These are phyloP conservation scores for Leucosporidium scottii DNA, from an alignment of 768 basidiomycete genomes.

Conservation along the genomic window DNA sequence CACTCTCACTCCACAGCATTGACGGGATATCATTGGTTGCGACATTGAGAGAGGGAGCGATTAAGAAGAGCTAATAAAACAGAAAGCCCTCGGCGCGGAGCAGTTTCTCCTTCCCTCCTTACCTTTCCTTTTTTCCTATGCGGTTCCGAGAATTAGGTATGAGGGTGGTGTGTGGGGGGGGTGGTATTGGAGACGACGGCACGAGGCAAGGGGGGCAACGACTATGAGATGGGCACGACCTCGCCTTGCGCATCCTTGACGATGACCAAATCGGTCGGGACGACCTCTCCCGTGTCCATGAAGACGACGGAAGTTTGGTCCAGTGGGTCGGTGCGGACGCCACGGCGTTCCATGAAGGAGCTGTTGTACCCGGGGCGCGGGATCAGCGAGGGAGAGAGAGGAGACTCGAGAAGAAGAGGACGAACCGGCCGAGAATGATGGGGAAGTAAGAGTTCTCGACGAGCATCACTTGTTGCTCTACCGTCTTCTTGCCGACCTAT, in stretches of 20 bases:
- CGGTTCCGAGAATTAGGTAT: too few relatives aligned
- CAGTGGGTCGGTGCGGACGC: conserved; percentile 68
- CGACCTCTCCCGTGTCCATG: conserved; percentile 57
- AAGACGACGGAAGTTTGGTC: conserved; percentile 88
- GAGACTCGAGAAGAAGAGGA: not conserved
- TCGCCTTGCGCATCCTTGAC: conserved; percentile 32
- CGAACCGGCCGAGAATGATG: conserved; percentile 80
- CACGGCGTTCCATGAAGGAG: conserved; percentile 53
- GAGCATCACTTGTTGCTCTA: conserved; percentile 61
- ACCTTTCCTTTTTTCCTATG: too few relatives aligned
- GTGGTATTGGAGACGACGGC: too few relatives aligned
- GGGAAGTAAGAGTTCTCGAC: conserved; percentile 95
- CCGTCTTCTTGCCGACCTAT: conserved; percentile 42
- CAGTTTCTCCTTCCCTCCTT: too few relatives aligned
- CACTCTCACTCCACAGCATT: too few relatives aligned
- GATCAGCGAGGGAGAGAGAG: not conserved
- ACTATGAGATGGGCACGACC: conserved; percentile 30
- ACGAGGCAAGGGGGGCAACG: too few relatives aligned
- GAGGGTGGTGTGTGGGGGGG: too few relatives aligned
- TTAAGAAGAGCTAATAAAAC: too few relatives aligned
- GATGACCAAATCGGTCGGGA: conserved; percentile 37
- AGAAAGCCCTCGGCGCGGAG: too few relatives aligned
- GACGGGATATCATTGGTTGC: too few relatives aligned
- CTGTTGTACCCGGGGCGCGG: too few relatives aligned
- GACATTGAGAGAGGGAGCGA: too few relatives aligned